Evolutionary conservation across 2,329 filamentous ascomycete species (phyloP).

Genomic region (Calonectria hawksworthii): DNA sequence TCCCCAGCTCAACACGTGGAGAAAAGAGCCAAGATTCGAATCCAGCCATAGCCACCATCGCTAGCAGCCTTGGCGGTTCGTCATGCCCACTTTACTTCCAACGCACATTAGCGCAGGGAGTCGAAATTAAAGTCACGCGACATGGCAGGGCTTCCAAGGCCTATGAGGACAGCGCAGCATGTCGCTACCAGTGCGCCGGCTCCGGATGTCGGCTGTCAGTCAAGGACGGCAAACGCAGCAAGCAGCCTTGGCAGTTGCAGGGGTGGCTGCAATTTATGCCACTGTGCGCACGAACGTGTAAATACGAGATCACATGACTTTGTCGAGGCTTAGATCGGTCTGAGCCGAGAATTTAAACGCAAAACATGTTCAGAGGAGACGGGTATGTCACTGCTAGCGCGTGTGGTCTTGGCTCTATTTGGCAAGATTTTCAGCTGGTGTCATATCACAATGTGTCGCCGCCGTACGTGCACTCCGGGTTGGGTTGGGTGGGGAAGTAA

Average conservation of each 20-base stretch:
- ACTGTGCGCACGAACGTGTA: not conserved
- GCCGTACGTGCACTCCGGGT: not conserved
- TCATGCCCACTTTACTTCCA: not conserved
- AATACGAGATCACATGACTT: not conserved
- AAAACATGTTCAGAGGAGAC: not conserved
- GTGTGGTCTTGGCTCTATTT: not conserved
- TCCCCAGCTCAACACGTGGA: not conserved
- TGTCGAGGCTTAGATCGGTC: not conserved
- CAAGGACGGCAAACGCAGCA: not conserved
- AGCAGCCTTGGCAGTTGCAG: not conserved
- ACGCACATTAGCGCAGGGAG: not conserved
- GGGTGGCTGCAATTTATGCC: not conserved
- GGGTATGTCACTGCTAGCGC: not conserved
- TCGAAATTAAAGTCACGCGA: not conserved
- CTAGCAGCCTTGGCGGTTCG: not conserved
- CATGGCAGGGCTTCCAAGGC: not conserved
- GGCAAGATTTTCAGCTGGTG: not conserved
- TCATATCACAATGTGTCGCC: not conserved
- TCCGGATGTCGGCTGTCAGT: not conserved
- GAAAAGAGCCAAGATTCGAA: not conserved
- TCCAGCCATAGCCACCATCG: not conserved
- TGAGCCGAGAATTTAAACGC: not conserved
- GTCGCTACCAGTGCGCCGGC: not conserved
- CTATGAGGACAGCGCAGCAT: not conserved
- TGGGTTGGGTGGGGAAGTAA: not conserved